These are phyloP conservation scores for Tylopilus sp. DNA, from an alignment of 1,284 basidiomycete species.

Conservation along the genomic window DNA sequence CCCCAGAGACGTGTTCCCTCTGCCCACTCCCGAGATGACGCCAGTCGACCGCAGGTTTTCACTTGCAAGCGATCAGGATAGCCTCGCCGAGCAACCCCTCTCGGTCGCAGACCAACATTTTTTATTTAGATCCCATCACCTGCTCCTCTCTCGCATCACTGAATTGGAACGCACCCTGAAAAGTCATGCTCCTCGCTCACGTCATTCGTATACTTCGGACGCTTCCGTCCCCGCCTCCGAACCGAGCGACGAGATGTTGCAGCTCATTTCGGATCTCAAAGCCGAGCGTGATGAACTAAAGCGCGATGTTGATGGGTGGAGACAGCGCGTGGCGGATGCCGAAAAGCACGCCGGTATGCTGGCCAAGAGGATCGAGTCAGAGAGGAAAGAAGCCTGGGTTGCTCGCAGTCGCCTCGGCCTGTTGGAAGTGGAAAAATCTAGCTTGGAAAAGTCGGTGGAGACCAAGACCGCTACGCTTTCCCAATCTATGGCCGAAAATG, in stretches of 20 bases:
- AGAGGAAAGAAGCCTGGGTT: constrained; percentile 74
- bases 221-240: constrained; percentile 42
- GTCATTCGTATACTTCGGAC: constrained; percentile 57
- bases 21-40: constrained; percentile 73
- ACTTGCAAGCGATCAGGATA: constrained; percentile 38
- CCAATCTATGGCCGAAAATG: constrained; percentile 37
- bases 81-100: constrained; percentile 48
- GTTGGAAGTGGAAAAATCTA: constrained; percentile 62
- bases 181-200: constrained; percentile 48
- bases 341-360: constrained; percentile 61
- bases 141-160: constrained; percentile 74
- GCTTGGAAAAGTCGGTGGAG: constrained; percentile 48
- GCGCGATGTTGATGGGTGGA: constrained; percentile 74
- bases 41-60: constrained; percentile 57
- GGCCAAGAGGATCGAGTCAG: constrained; percentile 62
- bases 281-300: constrained; percentile 77
- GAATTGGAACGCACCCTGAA: constrained; percentile 72
- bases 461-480: constrained; percentile 39
- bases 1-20: constrained; percentile 42
- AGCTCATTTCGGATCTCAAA: constrained; percentile 71
- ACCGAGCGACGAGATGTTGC: constrained; percentile 71
- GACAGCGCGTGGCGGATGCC: constrained; percentile 63
- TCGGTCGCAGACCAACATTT: constrained; percentile 73
- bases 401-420: constrained; percentile 63
- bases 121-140: constrained; percentile 76